phyloP scores from a whole-genome alignment of 2,329 filamentous ascomycete species.

The Nannizzia gypsea region DNA sequence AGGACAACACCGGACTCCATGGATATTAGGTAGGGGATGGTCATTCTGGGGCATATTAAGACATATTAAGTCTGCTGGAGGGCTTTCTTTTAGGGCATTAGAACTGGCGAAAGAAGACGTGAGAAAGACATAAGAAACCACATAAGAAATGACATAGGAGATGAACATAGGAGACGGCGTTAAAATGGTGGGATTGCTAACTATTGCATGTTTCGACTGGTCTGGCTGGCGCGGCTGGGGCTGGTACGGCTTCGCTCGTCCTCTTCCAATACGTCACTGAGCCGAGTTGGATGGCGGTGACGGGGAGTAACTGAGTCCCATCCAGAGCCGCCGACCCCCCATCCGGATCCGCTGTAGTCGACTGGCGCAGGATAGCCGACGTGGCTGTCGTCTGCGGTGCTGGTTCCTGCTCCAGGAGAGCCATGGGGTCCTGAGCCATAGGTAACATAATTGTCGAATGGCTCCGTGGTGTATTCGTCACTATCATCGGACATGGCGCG shows the following conservation, averaged over 20 bases:
- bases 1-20: background rate
- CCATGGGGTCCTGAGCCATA: constrained; percentile 31
- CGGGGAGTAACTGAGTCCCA: constrained; percentile 63
- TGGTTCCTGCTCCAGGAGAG: constrained; percentile 18
- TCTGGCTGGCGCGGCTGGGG: constrained; percentile 57
- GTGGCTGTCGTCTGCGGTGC: constrained; percentile 17
- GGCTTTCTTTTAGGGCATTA: background rate
- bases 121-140: background rate
- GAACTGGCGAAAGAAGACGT: background rate
- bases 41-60: background rate
- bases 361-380: constrained; percentile 29
- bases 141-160: background rate
- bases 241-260: constrained; percentile 59
- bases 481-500: constrained; percentile 39
- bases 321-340: constrained; percentile 51
- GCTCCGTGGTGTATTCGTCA: constrained; percentile 45
- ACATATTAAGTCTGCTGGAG: background rate
- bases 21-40: background rate
- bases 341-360: constrained; percentile 57
- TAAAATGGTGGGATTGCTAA: background rate
- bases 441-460: constrained; percentile 36
- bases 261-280: constrained; percentile 81
- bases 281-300: constrained; percentile 75
- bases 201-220: constrained; percentile 29
- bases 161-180: background rate